Conservation (phyloP, 805 yeast genomes). For the Cephaloascus fragrans region DNA sequence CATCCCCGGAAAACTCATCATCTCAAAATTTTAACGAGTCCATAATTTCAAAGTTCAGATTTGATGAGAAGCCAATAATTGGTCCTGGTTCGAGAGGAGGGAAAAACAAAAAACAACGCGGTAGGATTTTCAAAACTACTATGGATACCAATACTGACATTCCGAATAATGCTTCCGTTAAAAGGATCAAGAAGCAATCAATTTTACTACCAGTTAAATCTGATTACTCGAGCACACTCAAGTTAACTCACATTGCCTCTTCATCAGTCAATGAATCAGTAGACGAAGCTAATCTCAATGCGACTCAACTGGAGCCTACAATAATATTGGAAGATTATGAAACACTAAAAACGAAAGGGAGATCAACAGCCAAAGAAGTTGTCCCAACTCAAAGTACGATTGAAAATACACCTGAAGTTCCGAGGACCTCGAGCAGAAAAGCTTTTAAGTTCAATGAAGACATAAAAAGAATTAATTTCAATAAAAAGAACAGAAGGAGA, state of each 20-base stretch:
- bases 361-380: background rate
- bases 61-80: slow-evolving; percentile 22
- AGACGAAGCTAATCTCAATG: background rate
- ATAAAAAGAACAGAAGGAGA: slow-evolving; percentile 16
- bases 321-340: slow-evolving; percentile 1
- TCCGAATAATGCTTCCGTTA: background rate
- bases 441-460: background rate
- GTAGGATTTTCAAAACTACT: background rate
- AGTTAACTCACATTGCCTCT: background rate
- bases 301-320: background rate
- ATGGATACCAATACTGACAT: background rate
- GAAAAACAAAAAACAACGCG: slow-evolving; percentile 5
- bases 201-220: background rate
- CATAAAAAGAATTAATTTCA: slow-evolving; percentile 19
- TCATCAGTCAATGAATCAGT: background rate
- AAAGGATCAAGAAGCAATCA: background rate
- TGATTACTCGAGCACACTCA: background rate
- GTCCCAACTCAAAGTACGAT: background rate
- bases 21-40: slow-evolving; percentile 19
- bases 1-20: slow-evolving; percentile 13
- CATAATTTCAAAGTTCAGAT: slow-evolving; percentile 19
- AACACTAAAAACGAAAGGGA: background rate
- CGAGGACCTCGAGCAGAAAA: background rate
- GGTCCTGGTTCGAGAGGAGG: slow-evolving; percentile 34
- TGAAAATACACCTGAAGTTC: background rate